These are phyloP conservation scores for Metschnikowia dekortorum DNA, from an alignment of 805 yeast genomes.

Conservation along the genomic window DNA sequence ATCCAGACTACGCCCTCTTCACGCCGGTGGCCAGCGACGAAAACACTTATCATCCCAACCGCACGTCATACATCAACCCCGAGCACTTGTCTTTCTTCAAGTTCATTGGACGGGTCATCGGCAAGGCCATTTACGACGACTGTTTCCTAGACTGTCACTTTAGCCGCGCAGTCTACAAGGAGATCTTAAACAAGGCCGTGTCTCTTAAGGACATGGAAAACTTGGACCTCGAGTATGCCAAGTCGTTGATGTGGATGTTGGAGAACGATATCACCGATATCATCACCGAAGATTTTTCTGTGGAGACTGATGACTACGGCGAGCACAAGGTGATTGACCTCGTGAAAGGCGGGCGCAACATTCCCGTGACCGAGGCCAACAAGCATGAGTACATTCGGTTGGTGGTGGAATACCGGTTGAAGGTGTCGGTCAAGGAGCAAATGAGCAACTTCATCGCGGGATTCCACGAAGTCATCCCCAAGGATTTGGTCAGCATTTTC, in stretches of 20 bases:
- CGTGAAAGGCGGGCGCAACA: constrained; percentile 73
- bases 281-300: constrained; percentile 89
- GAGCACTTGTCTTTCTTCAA: constrained; percentile 91
- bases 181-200: constrained; percentile 72
- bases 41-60: constrained; percentile 92
- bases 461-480: constrained; percentile 84
- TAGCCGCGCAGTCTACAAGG: constrained; percentile 90
- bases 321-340: constrained; percentile 81
- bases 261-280: constrained; percentile 96
- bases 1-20: constrained; percentile 90
- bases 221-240: constrained; percentile 85
- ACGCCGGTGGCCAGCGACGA: constrained; percentile 87
- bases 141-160: constrained; percentile 90
- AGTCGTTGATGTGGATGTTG: constrained; percentile 91
- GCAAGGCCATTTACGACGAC: constrained; percentile 87
- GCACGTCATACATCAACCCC: constrained; percentile 88
- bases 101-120: constrained; percentile 90
- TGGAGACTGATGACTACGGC: constrained; percentile 91
- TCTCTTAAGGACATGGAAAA: constrained; percentile 92
- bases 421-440: constrained; percentile 80
- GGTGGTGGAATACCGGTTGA: constrained; percentile 82
- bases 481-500: constrained; percentile 77
- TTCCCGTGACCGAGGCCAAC: constrained; percentile 85
- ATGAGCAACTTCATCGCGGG: constrained; percentile 82
- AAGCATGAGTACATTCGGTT: constrained; percentile 82